These are phyloP conservation scores for Incumbomyces lentus DNA, from an alignment of 2,329 filamentous ascomycete genomes.

Conservation along the genomic window DNA sequence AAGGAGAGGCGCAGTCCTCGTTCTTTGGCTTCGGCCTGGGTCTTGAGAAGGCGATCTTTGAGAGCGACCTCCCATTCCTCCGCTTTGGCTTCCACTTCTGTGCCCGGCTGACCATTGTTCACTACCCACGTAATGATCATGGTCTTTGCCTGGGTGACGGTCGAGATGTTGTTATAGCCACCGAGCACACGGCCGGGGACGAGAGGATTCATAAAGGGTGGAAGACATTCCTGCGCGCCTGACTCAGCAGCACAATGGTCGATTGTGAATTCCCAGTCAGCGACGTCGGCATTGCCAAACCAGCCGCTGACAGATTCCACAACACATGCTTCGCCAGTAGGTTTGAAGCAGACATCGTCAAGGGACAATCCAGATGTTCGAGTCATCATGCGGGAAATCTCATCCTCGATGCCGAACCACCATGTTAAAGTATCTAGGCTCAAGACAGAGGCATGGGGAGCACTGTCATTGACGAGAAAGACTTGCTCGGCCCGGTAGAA, in stretches of 20 bases:
- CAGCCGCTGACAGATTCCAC: conserved; percentile 89
- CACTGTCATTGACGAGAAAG: conserved; percentile 78
- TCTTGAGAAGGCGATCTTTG: conserved; percentile 60
- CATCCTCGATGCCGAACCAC: conserved; percentile 87
- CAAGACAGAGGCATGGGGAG: conserved; percentile 59
- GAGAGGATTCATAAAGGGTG: conserved; percentile 79
- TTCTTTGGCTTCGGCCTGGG: conserved; percentile 66
- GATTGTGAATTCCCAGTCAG: conserved; percentile 63
- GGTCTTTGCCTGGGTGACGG: conserved; percentile 57
- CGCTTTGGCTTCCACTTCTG: conserved; percentile 57
- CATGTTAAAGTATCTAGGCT: conserved; percentile 80
- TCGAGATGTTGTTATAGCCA: conserved; percentile 56
- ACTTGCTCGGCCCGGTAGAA: conserved; percentile 92
- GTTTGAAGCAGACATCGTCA: conserved; percentile 87
- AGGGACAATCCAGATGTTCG: conserved; percentile 57
- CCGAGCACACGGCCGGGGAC: conserved; percentile 78
- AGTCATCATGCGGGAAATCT: conserved; percentile 63
- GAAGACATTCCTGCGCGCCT: conserved; percentile 62
- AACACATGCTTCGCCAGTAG: conserved; percentile 77
- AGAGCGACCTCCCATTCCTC: conserved; percentile 84
- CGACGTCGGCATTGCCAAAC: conserved; percentile 55
- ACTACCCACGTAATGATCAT: conserved; percentile 93
- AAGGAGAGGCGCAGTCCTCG: conserved; percentile 83
- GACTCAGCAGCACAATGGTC: conserved; percentile 66
- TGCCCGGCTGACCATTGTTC: conserved; percentile 69